These are phyloP conservation scores for Russula ochroleuca DNA, from an alignment of 768 basidiomycete species.

Conservation along the genomic window DNA sequence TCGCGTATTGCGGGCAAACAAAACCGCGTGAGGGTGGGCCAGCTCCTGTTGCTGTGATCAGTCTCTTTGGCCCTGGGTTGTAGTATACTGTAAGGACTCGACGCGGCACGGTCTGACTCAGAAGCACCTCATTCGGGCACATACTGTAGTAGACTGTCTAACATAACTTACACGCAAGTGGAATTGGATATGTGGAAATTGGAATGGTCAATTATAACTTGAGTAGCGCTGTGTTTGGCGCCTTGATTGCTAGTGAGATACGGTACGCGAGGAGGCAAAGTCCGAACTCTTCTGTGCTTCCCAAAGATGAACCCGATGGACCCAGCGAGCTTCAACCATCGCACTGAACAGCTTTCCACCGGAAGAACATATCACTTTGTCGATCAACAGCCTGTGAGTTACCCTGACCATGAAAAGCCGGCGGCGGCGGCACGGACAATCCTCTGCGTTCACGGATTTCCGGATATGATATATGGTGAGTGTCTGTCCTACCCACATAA, in stretches of 20 bases:
- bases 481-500: background rate
- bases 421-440: slow-evolving; percentile 40
- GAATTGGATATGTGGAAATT: too few species aligned
- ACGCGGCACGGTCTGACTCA: background rate
- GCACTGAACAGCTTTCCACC: slow-evolving; percentile 48
- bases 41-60: slow-evolving; percentile 62
- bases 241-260: too few species aligned
- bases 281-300: background rate
- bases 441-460: slow-evolving; percentile 79
- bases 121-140: background rate
- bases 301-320: slow-evolving; percentile 35
- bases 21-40: slow-evolving; percentile 61
- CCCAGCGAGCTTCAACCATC: slow-evolving; percentile 49
- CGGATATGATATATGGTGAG: slow-evolving; percentile 56
- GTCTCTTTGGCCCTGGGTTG: slow-evolving; percentile 59
- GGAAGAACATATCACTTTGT: slow-evolving; percentile 67
- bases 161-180: too few species aligned
- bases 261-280: too few species aligned
- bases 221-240: too few species aligned
- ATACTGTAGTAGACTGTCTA: too few species aligned
- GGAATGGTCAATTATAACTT: too few species aligned
- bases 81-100: slow-evolving; percentile 20
- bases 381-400: slow-evolving; percentile 54
- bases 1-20: slow-evolving; percentile 79
- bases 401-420: slow-evolving; percentile 38